These are phyloP conservation scores for Kondoa subrosea DNA, from an alignment of 768 basidiomycete genomes.

Conservation along the genomic window DNA sequence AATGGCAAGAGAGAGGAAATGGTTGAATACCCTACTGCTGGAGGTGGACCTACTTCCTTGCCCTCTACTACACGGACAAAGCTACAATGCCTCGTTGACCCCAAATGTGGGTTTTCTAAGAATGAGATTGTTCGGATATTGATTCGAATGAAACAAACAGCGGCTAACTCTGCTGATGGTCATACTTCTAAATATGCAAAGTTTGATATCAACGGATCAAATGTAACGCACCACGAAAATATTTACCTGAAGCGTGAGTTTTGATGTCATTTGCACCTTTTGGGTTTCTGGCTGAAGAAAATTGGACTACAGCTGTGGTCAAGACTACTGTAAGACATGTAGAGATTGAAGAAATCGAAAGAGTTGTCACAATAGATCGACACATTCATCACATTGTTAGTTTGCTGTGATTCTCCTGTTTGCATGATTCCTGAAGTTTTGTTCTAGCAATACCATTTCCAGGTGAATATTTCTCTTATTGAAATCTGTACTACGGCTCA, in stretches of 20 bases:
- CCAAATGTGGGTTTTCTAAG: too few species aligned
- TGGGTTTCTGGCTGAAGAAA: background rate
- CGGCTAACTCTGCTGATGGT: background rate
- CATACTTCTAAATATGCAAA: background rate
- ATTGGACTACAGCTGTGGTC: background rate
- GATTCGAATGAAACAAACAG: too few species aligned
- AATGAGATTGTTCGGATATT: too few species aligned
- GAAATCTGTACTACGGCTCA: too few species aligned
- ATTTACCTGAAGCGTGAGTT: slow-evolving; percentile 1
- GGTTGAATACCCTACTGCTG: too few species aligned
- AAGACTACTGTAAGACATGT: background rate
- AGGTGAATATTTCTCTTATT: too few species aligned
- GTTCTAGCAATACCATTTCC: background rate
- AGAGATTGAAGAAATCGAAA: slow-evolving; percentile 1
- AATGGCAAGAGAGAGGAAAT: too few species aligned
- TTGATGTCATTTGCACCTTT: background rate
- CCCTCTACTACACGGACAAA: too few species aligned
- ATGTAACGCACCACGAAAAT: slow-evolving; percentile 8
- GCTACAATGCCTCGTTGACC: too few species aligned
- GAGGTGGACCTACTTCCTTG: too few species aligned
- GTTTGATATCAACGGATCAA: background rate
- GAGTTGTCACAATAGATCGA: background rate
- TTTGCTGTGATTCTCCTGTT: background rate
- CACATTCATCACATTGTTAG: slow-evolving; percentile 5
- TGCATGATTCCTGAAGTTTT: background rate